These are phyloP conservation scores for Symbiodinium pilosum DNA, from an alignment of 73 alveolate genomes.

Conservation along the genomic window DNA sequence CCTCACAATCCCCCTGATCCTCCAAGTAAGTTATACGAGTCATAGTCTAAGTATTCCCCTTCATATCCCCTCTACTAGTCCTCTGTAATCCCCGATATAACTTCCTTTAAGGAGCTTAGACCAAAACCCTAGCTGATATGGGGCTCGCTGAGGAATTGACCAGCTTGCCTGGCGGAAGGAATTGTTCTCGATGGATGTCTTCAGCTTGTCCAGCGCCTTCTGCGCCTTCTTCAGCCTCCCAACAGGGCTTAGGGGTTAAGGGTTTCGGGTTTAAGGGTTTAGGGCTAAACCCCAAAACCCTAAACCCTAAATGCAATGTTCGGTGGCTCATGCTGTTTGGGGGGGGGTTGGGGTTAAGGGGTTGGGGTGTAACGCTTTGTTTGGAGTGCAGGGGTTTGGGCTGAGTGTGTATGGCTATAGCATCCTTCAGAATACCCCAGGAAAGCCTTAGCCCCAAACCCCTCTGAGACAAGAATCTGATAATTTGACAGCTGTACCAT, in stretches of 20 bases:
- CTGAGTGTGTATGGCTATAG: background rate
- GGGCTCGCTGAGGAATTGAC: too few species aligned
- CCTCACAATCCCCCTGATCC: too few species aligned
- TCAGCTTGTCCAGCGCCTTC: slow-evolving; percentile 92
- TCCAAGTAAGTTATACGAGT: too few species aligned
- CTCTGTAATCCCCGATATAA: background rate
- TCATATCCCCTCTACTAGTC: too few species aligned
- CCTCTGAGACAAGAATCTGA: background rate
- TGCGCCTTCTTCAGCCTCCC: slow-evolving; percentile 43
- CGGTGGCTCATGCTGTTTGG: slow-evolving; percentile 23
- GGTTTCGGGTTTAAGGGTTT: too few species aligned
- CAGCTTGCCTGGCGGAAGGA: slow-evolving; percentile 40
- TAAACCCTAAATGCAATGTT: background rate
- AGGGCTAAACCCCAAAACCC: too few species aligned
- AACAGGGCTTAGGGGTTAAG: background rate
- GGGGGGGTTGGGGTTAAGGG: slow-evolving; percentile 27
- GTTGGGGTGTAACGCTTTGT: too few species aligned
- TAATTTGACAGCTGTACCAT: too few species aligned
- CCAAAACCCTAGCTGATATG: too few species aligned
- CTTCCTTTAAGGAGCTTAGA: background rate
- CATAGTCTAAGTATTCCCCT: too few species aligned
- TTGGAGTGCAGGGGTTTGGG: too few species aligned
- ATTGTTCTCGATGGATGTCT: slow-evolving; percentile 62
- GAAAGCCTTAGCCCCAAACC: background rate
- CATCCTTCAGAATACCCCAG: too few species aligned